Conservation (phyloP, 495 filamentous ascomycete genomes). For the Lophiostoma macrostomum region DNA sequence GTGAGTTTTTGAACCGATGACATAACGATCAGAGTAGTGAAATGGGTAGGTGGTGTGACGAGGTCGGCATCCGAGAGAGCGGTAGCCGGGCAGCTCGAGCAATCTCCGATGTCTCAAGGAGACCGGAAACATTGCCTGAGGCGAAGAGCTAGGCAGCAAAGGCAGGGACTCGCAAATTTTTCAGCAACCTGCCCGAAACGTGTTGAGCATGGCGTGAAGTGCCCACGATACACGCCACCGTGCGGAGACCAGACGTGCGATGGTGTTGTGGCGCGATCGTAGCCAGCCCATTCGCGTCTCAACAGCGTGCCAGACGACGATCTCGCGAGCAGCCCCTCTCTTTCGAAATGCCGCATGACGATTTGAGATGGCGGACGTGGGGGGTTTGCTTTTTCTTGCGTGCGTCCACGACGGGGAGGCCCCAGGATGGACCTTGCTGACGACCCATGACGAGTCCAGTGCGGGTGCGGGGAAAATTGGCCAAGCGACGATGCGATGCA, state of each 20-base stretch:
- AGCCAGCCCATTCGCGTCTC: not conserved
- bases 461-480: constrained; percentile 15
- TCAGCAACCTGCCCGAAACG: too few species aligned
- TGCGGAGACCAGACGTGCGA: not conserved
- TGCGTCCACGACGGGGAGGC: not conserved
- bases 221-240: constrained; percentile 16
- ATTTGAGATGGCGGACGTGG: not conserved
- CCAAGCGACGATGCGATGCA: constrained; percentile 5
- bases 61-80: not conserved
- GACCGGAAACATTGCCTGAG: not conserved
- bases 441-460: constrained; percentile 5
- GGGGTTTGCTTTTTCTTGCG: constrained; percentile 10
- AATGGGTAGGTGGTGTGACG: not conserved
- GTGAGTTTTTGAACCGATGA: not conserved
- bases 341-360: constrained; percentile 10
- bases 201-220: not conserved
- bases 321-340: not conserved
- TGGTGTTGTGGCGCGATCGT: constrained; percentile 17
- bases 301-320: constrained; percentile 1
- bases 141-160: not conserved
- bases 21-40: not conserved
- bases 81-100: not conserved
- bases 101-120: not conserved
- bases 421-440: constrained; percentile 9
- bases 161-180: too few species aligned